Evolutionary conservation across 208 protist genomes (phyloP).

Genomic region (Trypanosoma scelopori): DNA sequence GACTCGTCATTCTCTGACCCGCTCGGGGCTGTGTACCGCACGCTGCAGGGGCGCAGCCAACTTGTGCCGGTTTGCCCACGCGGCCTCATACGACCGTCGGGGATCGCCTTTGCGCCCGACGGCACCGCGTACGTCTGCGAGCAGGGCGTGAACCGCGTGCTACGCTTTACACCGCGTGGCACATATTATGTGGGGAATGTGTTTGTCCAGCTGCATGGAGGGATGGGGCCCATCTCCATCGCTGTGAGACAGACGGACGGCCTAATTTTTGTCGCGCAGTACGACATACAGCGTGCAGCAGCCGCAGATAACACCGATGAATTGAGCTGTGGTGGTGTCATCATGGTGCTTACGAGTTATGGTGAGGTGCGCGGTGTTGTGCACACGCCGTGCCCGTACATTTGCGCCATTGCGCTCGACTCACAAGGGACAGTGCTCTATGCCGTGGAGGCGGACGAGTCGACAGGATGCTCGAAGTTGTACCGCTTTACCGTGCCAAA

Average conservation of each 20-base stretch:
- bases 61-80: constrained; percentile 54
- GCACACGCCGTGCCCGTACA: constrained; percentile 36
- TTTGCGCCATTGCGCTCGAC: constrained; percentile 47
- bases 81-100: constrained; percentile 50
- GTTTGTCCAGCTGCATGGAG: constrained; percentile 59
- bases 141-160: constrained; percentile 54
- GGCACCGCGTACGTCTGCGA: constrained; percentile 68
- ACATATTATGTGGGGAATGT: constrained; percentile 57
- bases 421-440: constrained; percentile 36
- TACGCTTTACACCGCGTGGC: constrained; percentile 56
- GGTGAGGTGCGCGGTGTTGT: constrained; percentile 45
- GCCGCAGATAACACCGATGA: background rate
- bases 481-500: constrained; percentile 25
- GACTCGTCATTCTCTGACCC: constrained; percentile 57
- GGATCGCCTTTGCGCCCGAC: constrained; percentile 45
- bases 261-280: constrained; percentile 64
- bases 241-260: constrained; percentile 42
- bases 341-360: constrained; percentile 43
- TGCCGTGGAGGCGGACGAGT: constrained; percentile 43
- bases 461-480: constrained; percentile 36
- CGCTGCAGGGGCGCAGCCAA: constrained; percentile 41
- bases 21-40: constrained; percentile 63
- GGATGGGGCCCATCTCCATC: constrained; percentile 61
- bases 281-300: constrained; percentile 33
- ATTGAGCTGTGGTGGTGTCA: constrained; percentile 27